Percentiles rank a stretch among this genome's conserved stretches.
phyloP scores from a whole-genome alignment of 2,329 filamentous ascomycete genomes.

The Thielaviopsis ethacetica region DNA sequence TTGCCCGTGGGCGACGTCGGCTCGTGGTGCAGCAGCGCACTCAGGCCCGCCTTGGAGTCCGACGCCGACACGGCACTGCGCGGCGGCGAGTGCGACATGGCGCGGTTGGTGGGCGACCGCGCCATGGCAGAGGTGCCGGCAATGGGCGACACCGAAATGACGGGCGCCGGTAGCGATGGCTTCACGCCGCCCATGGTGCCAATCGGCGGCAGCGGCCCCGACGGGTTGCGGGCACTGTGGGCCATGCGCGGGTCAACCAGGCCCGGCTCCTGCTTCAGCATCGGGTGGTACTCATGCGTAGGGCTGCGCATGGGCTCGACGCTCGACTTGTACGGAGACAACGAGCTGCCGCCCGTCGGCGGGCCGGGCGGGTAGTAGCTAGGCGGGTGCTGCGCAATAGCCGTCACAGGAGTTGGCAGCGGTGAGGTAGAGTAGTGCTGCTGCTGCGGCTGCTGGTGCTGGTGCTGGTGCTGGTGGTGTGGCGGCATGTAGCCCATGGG shows the following conservation, averaged over 20 bases:
- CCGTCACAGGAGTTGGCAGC: conserved; percentile 15
- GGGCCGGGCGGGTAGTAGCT: conserved; percentile 9
- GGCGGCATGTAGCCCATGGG: conserved; percentile 19
- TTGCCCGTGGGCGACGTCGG: conserved; percentile 29
- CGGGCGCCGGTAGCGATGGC: conserved; percentile 28
- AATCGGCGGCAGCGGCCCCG: conserved; percentile 29
- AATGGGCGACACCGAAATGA: conserved; percentile 30
- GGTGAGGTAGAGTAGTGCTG: conserved; percentile 19
- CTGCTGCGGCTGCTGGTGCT: conserved; percentile 12
- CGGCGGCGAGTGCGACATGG: conserved; percentile 7
- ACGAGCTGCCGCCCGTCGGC: conserved; percentile 10
- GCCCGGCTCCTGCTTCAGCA: conserved; percentile 27
- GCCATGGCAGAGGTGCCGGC: conserved; percentile 23
- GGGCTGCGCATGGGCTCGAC: conserved; percentile 9
- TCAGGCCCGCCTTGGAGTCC: conserved; percentile 29
- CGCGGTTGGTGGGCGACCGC: conserved; percentile 13
- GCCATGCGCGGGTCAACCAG: conserved; percentile 24
- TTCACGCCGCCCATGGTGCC: conserved; percentile 18
- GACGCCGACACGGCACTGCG: conserved; percentile 8
- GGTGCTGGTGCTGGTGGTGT: too few species aligned
- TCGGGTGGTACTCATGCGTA: conserved; percentile 22
- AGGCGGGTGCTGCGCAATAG: conserved; percentile 14
- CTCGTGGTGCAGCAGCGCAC: conserved; percentile 34
- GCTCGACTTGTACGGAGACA: conserved; percentile 5
- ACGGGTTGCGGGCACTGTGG: conserved; percentile 22